Evolutionary conservation across 208 protist genomes (phyloP).

Genomic region (Porcisia deanei): DNA sequence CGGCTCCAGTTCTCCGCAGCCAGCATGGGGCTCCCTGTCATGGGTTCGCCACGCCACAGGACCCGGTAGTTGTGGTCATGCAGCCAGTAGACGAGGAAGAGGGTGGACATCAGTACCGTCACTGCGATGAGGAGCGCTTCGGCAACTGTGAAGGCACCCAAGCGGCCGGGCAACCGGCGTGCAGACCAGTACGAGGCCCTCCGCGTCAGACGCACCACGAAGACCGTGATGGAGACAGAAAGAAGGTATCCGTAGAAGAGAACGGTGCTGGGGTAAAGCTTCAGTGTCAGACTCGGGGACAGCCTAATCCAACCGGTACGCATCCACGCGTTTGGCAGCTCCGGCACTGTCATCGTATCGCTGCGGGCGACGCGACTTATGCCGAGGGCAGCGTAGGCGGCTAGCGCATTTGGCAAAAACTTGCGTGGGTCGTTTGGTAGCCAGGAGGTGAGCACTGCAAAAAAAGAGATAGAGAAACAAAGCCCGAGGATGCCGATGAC

Average conservation of each 20-base stretch:
- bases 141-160: slow-evolving; percentile 22
- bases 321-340: slow-evolving; percentile 50
- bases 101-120: slow-evolving; percentile 31
- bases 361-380: slow-evolving; percentile 22
- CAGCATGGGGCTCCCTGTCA: slow-evolving; percentile 5
- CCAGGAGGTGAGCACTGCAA: slow-evolving; percentile 42
- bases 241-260: slow-evolving; percentile 66
- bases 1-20: slow-evolving; percentile 44
- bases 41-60: slow-evolving; percentile 13
- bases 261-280: slow-evolving; percentile 65
- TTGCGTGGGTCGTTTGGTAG: slow-evolving; percentile 51
- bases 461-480: slow-evolving; percentile 26
- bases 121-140: slow-evolving; percentile 33
- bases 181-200: slow-evolving; percentile 25
- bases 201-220: slow-evolving; percentile 32
- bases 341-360: slow-evolving; percentile 33
- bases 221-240: slow-evolving; percentile 23
- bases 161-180: slow-evolving; percentile 22
- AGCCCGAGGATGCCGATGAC: slow-evolving; percentile 17
- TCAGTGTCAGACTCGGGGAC: slow-evolving; percentile 38
- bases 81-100: slow-evolving; percentile 70
- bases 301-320: slow-evolving; percentile 36
- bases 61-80: slow-evolving; percentile 65
- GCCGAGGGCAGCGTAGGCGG: no score
- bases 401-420: slow-evolving; percentile 16